phyloP scores from a whole-genome alignment of 176 grass and related monocot species.

The Rhynchospora tenuis region DNA sequence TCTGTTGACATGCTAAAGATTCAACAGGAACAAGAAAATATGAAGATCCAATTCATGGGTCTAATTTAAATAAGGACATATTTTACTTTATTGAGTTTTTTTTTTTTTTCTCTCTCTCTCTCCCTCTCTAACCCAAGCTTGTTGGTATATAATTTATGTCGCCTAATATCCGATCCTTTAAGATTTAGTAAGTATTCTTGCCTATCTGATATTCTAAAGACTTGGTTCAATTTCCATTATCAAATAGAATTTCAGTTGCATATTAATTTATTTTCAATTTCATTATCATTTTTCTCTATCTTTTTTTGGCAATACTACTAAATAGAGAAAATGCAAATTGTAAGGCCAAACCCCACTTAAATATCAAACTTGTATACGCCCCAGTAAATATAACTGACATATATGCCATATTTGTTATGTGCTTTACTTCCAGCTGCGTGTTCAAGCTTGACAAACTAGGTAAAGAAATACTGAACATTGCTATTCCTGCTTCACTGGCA shows the following conservation, averaged over 20 bases:
- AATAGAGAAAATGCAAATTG: background rate
- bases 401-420: background rate
- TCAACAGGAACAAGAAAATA: background rate
- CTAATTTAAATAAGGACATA: background rate
- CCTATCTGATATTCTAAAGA: background rate
- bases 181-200: background rate
- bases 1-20: background rate
- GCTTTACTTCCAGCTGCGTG: slow-evolving; percentile 40
- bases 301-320: background rate
- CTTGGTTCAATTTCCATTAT: background rate
- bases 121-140: background rate
- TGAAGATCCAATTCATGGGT: background rate
- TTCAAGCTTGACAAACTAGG: slow-evolving; percentile 90
- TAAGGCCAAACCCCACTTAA: background rate
- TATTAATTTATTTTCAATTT: background rate
- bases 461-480: slow-evolving; percentile 64
- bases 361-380: background rate
- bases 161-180: background rate
- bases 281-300: background rate
- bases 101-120: too few species aligned
- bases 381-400: background rate
- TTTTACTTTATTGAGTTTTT: background rate
- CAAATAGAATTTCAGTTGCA: background rate
- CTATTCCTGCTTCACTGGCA: slow-evolving; percentile 77
- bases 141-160: background rate